Evolutionary conservation across 1,284 basidiomycete genomes (phyloP), one percentile per base, ranked within the genome.

Genomic region (Agaricales sp.): DNA sequence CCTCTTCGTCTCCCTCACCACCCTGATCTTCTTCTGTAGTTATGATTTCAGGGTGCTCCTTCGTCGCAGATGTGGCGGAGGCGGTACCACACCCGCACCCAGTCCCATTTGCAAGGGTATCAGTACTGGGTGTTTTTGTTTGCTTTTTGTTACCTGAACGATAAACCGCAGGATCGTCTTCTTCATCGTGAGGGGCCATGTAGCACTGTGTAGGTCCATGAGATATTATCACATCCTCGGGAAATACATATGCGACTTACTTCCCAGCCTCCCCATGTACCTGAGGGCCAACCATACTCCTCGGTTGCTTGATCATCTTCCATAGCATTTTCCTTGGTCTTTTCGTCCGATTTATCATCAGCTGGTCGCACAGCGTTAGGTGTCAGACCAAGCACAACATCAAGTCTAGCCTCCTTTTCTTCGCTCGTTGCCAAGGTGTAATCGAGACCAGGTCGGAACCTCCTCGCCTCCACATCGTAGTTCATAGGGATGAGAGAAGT

Each of bases 251-350:
- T 47, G 50, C 50, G 39, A 63, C 74, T 46, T 53, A 87, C 86
- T 76, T 96, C 92, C 93, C 93, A 96, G 19, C 92, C 93, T 50
- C 93, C 93, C 76, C 90, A 90, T 54, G 88, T 82, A 14, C 86
- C 85, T 26, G 72, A 73, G 58, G 80, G 73, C 89, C 89, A 92
- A 19, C 78, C 82, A n/a, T 58, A 64, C 51, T 58, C 60, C 37
- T 59, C 59, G 18, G 16, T 16, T 16, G 6, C 39, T 20, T 41
- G n/a, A 8, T 43, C 61, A 67, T 37, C 61, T 63, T 52, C 61
- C 63, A 24, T 63, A 50, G 22, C 45, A 48, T 22, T 51, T 47
- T 53, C 54, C 50, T 41, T 54, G 41, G 48, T 50, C 50, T 51
- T 47, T 48, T 41, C 67, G 52, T 68, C 68, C 53, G 52, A 58